Conservation (phyloP, 2,329 filamentous ascomycete genomes). For the Beauveria australis region DNA sequence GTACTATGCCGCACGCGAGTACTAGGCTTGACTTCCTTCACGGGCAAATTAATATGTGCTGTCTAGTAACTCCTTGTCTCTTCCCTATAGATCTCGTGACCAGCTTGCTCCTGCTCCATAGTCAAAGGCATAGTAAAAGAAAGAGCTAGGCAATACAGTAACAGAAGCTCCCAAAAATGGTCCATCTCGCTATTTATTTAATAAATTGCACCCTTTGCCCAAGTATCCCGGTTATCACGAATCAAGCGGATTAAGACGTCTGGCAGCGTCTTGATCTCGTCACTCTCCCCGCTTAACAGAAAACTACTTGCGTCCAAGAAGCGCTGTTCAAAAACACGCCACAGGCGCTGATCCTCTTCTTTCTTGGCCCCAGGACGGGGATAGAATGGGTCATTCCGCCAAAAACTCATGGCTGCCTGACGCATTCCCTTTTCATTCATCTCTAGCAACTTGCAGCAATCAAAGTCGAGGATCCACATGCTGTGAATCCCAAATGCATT, state of each 20-base stretch:
- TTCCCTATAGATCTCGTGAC: too few species aligned
- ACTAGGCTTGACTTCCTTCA: too few species aligned
- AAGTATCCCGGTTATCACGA: neutral
- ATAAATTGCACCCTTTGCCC: neutral
- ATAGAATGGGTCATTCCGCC: slow-evolving; percentile 43
- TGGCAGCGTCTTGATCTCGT: neutral
- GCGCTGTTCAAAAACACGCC: slow-evolving; percentile 16
- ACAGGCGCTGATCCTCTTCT: slow-evolving; percentile 10
- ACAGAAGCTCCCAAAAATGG: too few species aligned
- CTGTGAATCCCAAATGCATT: slow-evolving; percentile 23
- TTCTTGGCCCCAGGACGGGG: slow-evolving; percentile 27
- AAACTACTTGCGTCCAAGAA: neutral
- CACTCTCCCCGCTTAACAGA: neutral
- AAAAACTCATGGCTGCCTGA: slow-evolving; percentile 35
- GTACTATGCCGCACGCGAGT: too few species aligned
- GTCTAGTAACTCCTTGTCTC: too few species aligned
- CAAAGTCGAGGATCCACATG: slow-evolving; percentile 42
- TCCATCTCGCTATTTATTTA: neutral
- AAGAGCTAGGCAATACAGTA: too few species aligned
- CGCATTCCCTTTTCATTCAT: slow-evolving; percentile 32
- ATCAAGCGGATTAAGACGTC: neutral
- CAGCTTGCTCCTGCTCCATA: too few species aligned
- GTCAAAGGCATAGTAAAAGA: too few species aligned
- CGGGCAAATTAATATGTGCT: too few species aligned
- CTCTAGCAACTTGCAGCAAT: slow-evolving; percentile 26